Evolutionary conservation across 176 grass and related monocot species (phyloP), one percentile per base, ranked within the genome.

Genomic region (Juncus inflexus): DNA sequence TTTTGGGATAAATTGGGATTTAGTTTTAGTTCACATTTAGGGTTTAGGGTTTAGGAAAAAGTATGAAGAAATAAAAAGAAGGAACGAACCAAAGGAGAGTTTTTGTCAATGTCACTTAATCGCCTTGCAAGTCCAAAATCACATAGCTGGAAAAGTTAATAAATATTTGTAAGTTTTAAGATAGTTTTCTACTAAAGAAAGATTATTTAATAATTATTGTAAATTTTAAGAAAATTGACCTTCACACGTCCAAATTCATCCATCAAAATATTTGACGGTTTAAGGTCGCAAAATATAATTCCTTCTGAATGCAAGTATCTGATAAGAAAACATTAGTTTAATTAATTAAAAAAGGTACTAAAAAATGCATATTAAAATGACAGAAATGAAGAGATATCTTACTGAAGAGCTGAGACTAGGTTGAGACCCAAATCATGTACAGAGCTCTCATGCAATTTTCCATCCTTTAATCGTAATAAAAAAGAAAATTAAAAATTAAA

Each of bases 281-380:
- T 99, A 62, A 99, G 80, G 82, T 99, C 88, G 49, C 94, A 99
- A 55, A 92, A 99, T 61, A 99, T 81, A 51, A 92, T 86, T 84
- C 88, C 94, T 86, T 99, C 81, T 3, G 88, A 99, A 89, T 99
- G 94, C 68, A 99, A 90, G 78, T 91, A 99, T 85, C 94, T 99
- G 52, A 10, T 63, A 39, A 76, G 74, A 15, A 56, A 52, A 38
- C 72, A 79, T 59, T 62, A 45, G 38, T 15, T 58, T 28, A 28
- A 28, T 28, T 28, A 28, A 28, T 28, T 28, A 28, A 0, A 28
- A 28, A 28, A 28, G 19, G 19, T 28, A 28, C 19, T 28, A 28
- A 28, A 28, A 28, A 28, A 28, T 28, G 19, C 0, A 28, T 28
- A 28, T 28, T 28, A 28, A 28, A 28, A 28, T 28, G 19, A 28